Percentiles rank a stretch among this genome's conserved stretches.
These are phyloP conservation scores for Dimargaris cristalligena DNA, from an alignment of 192 early-diverging fungal genomes.

Conservation along the genomic window DNA sequence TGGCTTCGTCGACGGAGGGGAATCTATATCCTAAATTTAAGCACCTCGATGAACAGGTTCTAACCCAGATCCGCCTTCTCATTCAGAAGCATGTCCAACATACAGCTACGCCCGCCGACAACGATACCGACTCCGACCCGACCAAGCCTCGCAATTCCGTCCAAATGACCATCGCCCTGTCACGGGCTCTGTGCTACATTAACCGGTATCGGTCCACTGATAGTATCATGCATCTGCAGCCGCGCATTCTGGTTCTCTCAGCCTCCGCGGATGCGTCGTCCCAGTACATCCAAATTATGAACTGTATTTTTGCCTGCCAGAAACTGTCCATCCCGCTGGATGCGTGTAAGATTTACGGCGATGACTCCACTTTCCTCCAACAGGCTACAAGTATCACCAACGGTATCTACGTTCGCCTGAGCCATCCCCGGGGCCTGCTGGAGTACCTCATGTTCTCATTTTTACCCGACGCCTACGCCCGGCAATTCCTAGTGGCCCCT, in stretches of 20 bases:
- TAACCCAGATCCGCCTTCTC: slow-evolving; percentile 15
- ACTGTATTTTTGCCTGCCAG: slow-evolving; percentile 94
- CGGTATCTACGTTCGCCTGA: slow-evolving; percentile 65
- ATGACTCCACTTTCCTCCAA: slow-evolving; percentile 74
- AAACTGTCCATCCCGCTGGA: slow-evolving; percentile 79
- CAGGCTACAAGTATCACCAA: slow-evolving; percentile 83
- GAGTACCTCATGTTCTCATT: slow-evolving; percentile 71
- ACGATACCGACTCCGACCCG: neutral
- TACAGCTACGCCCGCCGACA: neutral
- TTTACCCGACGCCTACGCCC: slow-evolving; percentile 59
- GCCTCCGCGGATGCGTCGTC: slow-evolving; percentile 70
- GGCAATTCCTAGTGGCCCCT: slow-evolving; percentile 54
- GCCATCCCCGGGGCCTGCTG: slow-evolving; percentile 51
- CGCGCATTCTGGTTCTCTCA: slow-evolving; percentile 72
- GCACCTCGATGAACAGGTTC: slow-evolving; percentile 20
- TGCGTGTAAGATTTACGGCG: slow-evolving; percentile 65
- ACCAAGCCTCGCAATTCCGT: neutral
- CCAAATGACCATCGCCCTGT: slow-evolving; percentile 15
- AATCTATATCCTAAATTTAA: slow-evolving; percentile 33
- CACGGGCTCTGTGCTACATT: slow-evolving; percentile 29
- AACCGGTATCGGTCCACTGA: slow-evolving; percentile 13
- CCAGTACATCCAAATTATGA: slow-evolving; percentile 96
- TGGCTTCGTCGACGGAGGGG: neutral
- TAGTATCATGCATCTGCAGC: slow-evolving; percentile 21
- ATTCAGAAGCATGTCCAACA: slow-evolving; percentile 1